Evolutionary conservation across 805 yeast species (phyloP), one percentile per base, ranked within the genome.

Genomic region (Teunomyces lycoperdinae): DNA sequence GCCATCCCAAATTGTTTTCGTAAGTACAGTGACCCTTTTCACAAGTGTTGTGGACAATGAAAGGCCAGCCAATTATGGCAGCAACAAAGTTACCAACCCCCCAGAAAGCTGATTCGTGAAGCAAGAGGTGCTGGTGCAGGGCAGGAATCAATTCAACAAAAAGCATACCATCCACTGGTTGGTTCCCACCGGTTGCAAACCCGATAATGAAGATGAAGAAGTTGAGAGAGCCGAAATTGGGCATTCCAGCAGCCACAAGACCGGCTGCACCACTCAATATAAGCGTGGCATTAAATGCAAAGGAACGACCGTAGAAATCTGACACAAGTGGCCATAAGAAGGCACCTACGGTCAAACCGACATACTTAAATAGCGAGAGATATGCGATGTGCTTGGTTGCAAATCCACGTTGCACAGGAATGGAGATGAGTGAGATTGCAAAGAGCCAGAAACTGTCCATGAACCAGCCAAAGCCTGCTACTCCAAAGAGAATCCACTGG

Each of bases 361-460:
- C 14, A 33, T 41, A 41, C 13, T 41, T 41, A 33, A 41, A 41
- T 34, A 41, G 29, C 13, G 43, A 30, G 42, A 50, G 46, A 29
- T 44, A 50, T 11, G 52, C 53, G n/a, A 50, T 50, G 30, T 44
- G 42, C 17, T 47, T 43, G 27, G 43, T 40, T 26, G 36, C 39
- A 41, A 50, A 50, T 14, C 39, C 51, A 11, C 51, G 27, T 29
- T 50, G 28, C 20, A 50, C 48, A 7, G 51, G 53, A 14, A 50
- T 27, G 9, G 49, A 48, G 11, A 50, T 50, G 3, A 48, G 31
- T 8, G 53, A 50, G 27, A 50, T 42, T 11, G 51, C 48, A 41
- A 50, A 48, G 44, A 50, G 40, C 53, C 53, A 50, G 35, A 50
- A 50, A 39, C 49, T 50, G 41, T 41, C 43, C 43, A 41, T 41